phyloP scores from a whole-genome alignment of 768 basidiomycete species.

The Naganishia onofrii region DNA sequence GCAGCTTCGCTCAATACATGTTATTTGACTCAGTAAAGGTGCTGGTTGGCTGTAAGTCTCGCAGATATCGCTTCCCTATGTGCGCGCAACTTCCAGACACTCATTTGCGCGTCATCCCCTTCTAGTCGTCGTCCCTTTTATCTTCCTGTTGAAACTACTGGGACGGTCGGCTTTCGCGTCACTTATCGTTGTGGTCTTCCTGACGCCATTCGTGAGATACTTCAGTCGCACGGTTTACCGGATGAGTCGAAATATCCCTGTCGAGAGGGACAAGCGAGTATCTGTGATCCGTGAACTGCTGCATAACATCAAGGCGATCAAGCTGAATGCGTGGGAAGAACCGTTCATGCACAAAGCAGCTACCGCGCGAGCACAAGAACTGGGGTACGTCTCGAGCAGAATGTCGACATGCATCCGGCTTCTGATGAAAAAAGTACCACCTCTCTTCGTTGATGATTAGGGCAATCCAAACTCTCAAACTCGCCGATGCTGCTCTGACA shows the following conservation, averaged over 20 bases:
- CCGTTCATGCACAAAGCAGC: slow-evolving; percentile 1
- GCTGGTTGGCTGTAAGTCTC: slow-evolving; percentile 6
- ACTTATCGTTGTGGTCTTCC: neutral
- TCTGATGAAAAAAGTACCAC: neutral
- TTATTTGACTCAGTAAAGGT: neutral
- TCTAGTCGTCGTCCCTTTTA: slow-evolving; percentile 8
- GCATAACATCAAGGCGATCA: neutral
- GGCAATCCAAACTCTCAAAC: neutral
- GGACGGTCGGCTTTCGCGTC: slow-evolving; percentile 15
- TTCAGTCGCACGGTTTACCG: slow-evolving; percentile 7
- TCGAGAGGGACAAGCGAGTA: slow-evolving; percentile 11
- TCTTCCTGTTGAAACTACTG: neutral
- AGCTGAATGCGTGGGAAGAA: slow-evolving; percentile 17
- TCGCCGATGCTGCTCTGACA: slow-evolving; percentile 1
- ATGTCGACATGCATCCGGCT: neutral
- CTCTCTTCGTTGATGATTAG: neutral
- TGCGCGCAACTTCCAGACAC: neutral
- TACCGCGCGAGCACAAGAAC: slow-evolving; percentile 1
- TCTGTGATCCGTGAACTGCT: slow-evolving; percentile 10
- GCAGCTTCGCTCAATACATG: neutral
- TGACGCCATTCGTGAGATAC: slow-evolving; percentile 2
- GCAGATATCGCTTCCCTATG: too few species aligned
- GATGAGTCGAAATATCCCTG: slow-evolving; percentile 9
- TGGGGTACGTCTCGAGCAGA: neutral
- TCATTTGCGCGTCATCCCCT: neutral